These are phyloP conservation scores for Chaetomiaceae sp. DNA, from an alignment of 2,329 filamentous ascomycete species.

Conservation along the genomic window DNA sequence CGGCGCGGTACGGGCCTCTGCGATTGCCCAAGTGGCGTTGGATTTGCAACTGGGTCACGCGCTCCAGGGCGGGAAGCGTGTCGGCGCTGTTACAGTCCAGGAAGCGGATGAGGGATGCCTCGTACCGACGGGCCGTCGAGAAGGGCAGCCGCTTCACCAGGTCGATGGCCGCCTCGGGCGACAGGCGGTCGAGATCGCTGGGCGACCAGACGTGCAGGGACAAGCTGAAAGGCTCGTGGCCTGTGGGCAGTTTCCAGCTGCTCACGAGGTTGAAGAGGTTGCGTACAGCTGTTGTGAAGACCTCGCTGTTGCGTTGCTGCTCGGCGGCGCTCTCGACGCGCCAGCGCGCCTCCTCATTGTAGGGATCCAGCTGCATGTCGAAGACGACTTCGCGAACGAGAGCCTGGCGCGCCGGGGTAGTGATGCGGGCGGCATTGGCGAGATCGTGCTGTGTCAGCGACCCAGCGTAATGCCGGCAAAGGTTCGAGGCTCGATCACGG, in stretches of 20 bases:
- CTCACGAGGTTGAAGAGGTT: neutral
- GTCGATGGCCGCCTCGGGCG: neutral
- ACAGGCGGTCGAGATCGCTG: neutral
- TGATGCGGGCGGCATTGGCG: neutral
- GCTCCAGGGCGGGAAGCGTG: neutral
- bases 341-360: neutral
- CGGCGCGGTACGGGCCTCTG: neutral
- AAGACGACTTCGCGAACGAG: neutral
- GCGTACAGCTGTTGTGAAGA: neutral
- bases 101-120: neutral
- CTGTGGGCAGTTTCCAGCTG: neutral
- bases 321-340: neutral
- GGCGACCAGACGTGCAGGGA: neutral
- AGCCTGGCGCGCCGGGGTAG: neutral
- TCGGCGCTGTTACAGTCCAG: neutral
- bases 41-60: neutral
- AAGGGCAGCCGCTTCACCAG: neutral
- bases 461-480: neutral
- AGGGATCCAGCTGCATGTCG: neutral
- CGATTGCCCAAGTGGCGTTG: neutral
- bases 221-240: neutral
- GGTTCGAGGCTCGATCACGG: neutral
- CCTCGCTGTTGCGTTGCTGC: neutral
- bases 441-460: neutral
- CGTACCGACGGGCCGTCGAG: neutral